These are phyloP conservation scores for Chaetomiaceae sp. DNA, from an alignment of 2,329 filamentous ascomycete species.

Conservation along the genomic window DNA sequence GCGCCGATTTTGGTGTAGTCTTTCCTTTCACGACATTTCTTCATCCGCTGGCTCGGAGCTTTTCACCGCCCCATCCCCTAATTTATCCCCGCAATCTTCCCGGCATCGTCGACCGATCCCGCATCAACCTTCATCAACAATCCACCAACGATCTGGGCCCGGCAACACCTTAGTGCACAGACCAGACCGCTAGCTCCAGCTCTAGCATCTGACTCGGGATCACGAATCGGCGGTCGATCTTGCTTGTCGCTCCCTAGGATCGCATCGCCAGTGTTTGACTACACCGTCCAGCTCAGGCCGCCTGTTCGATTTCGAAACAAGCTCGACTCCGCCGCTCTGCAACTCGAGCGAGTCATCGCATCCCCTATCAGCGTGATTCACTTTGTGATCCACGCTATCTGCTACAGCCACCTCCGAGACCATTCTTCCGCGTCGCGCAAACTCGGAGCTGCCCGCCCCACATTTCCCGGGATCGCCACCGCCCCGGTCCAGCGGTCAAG, in stretches of 20 bases:
- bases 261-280: constrained; percentile 17
- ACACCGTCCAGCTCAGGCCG: constrained; percentile 2
- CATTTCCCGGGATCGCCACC: constrained; percentile 24
- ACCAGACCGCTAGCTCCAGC: constrained; percentile 9
- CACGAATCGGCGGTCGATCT: constrained; percentile 18
- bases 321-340: constrained; percentile 6
- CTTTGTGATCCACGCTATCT: constrained; percentile 14
- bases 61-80: constrained; percentile 2
- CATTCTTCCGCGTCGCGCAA: constrained; percentile 11
- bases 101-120: constrained; percentile 21
- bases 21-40: constrained; percentile 1
- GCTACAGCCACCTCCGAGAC: constrained; percentile 15
- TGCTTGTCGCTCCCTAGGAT: constrained; percentile 2
- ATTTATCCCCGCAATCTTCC: constrained; percentile 5
- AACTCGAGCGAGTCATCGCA: constrained; percentile 9
- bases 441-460: constrained; percentile 10
- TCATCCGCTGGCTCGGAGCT: constrained; percentile 26
- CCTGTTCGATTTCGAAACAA: constrained; percentile 13
- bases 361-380: constrained; percentile 12
- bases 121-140: constrained; percentile 4
- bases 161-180: constrained; percentile 1
- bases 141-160: constrained; percentile 2
- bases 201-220: constrained; percentile 20
- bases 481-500: constrained; percentile 4
- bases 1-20: constrained; percentile 10